Evolutionary conservation across 208 protist species (phyloP).

Genomic region (Porcisia deanei): DNA sequence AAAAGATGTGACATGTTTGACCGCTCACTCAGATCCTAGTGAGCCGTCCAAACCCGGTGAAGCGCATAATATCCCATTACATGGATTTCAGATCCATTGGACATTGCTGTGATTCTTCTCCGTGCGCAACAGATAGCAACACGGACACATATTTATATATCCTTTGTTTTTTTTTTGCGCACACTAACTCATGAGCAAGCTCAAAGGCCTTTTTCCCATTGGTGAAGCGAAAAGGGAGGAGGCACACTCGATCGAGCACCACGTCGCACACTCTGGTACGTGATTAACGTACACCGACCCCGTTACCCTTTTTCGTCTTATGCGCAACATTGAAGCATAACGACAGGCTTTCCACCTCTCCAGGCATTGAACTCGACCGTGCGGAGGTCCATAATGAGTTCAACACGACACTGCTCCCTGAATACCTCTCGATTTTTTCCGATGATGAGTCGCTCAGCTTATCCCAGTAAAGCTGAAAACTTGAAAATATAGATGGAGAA

Average conservation of each 20-base stretch:
- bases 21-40: constrained; percentile 38
- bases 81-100: constrained; percentile 7
- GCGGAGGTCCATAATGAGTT: constrained; percentile 38
- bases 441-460: constrained; percentile 31
- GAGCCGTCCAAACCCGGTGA: constrained; percentile 29
- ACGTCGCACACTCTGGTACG: neutral
- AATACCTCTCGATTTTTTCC: constrained; percentile 13
- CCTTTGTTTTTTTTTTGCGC: too few species aligned
- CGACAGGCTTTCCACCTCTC: constrained; percentile 33
- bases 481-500: neutral
- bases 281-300: neutral
- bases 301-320: neutral
- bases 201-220: constrained; percentile 42
- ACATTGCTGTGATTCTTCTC: constrained; percentile 24
- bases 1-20: constrained; percentile 35
- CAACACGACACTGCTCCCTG: constrained; percentile 12
- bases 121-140: constrained; percentile 42
- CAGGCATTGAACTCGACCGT: constrained; percentile 36
- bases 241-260: constrained; percentile 18
- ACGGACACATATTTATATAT: neutral
- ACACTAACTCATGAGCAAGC: constrained; percentile 11
- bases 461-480: constrained; percentile 14
- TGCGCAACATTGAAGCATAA: constrained; percentile 28
- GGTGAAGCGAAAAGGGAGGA: constrained; percentile 30
- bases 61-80: constrained; percentile 25